Conservation (phyloP, 225 moss, liverwort and hornwort genomes). For the Sphagnum contortum region DNA sequence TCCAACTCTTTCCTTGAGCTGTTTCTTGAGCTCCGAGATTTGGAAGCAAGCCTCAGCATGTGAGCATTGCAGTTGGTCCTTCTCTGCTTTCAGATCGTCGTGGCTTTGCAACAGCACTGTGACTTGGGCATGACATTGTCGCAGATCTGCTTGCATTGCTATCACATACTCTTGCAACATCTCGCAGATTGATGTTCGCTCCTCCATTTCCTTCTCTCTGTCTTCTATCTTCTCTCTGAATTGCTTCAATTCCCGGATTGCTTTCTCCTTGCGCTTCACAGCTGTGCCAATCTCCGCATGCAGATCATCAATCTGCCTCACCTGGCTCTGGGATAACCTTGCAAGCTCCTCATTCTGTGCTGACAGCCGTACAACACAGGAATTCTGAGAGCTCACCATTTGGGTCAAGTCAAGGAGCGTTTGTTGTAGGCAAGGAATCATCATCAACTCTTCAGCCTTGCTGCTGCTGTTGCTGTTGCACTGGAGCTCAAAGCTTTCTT, state of each 20-base stretch:
- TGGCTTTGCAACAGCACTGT: conserved; percentile 16
- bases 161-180: conserved; percentile 22
- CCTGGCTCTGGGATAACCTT: conserved; percentile 24
- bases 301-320: conserved; percentile 22
- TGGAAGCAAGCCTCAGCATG: conserved; percentile 17
- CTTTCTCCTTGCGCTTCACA: conserved; percentile 37
- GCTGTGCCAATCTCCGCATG: conserved; percentile 12
- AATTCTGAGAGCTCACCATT: conserved; percentile 38
- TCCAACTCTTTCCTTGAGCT: conserved; percentile 29
- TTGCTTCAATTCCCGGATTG: conserved; percentile 36
- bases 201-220: conserved; percentile 54
- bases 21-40: conserved; percentile 30
- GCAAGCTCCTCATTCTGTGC: conserved; percentile 42
- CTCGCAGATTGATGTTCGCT: conserved; percentile 28
- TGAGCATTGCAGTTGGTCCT: conserved; percentile 29
- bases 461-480: too few relatives aligned
- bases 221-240: conserved; percentile 52
- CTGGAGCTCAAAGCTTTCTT: too few relatives aligned
- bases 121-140: conserved; percentile 24
- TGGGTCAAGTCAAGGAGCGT: conserved; percentile 42
- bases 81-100: conserved; percentile 27
- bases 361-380: conserved; percentile 49
- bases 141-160: conserved; percentile 25
- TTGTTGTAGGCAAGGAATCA: conserved; percentile 26
- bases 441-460: too few relatives aligned